A percentile compares a stretch with the other conserved stretches of the same genome.
phyloP scores from a whole-genome alignment of 1,284 basidiomycete species.

The Thecaphora thlaspeos region DNA sequence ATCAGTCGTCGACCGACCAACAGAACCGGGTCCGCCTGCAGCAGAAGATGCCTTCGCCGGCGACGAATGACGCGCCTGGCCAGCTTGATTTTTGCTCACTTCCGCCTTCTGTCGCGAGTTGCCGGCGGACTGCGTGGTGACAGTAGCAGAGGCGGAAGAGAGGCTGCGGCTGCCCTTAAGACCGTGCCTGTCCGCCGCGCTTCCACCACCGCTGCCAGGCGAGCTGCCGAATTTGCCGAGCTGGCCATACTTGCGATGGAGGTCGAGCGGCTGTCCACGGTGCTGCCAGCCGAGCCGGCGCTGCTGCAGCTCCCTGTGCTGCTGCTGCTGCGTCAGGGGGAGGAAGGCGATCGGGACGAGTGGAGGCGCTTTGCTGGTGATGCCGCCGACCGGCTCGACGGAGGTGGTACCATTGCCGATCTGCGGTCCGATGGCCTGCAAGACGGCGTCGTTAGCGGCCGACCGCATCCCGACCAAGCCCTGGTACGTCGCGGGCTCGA shows the following conservation, averaged over 20 bases:
- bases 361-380: conserved; percentile 16
- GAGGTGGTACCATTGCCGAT: neutral
- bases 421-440: too few relatives aligned
- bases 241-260: conserved; percentile 27
- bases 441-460: too few relatives aligned
- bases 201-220: conserved; percentile 8
- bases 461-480: too few relatives aligned
- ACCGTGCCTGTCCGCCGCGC: neutral
- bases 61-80: too few relatives aligned
- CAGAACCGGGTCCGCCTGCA: too few relatives aligned
- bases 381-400: conserved; percentile 4
- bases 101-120: too few relatives aligned
- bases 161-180: neutral
- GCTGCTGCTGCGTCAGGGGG: conserved; percentile 10
- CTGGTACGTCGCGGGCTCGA: neutral
- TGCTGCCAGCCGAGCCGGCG: neutral
- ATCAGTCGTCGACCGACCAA: too few relatives aligned
- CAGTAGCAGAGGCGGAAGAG: neutral
- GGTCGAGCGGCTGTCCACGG: neutral
- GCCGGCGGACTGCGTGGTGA: neutral
- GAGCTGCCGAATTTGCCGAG: conserved; percentile 27
- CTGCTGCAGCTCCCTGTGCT: conserved; percentile 5
- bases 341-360: conserved; percentile 32
- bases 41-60: too few relatives aligned
- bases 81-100: too few relatives aligned